Conservation (phyloP, 1,284 basidiomycete species). For the Porodaedalea pini region DNA sequence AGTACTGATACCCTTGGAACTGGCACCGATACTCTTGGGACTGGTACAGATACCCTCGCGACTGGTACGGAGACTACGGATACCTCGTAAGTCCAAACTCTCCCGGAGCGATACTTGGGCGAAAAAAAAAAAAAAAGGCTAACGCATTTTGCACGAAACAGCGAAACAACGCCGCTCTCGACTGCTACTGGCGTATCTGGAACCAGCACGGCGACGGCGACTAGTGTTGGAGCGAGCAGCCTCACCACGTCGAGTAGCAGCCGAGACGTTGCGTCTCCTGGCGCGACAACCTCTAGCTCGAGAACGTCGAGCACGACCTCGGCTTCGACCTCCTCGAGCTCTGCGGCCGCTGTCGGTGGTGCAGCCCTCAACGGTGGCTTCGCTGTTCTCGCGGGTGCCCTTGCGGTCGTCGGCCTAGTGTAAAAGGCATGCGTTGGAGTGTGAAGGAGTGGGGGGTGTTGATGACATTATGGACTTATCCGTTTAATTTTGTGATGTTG, state of each 20-base stretch:
- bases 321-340: neutral
- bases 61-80: neutral
- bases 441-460: neutral
- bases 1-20: no score
- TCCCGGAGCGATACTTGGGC: neutral
- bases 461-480: neutral
- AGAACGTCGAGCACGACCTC: neutral
- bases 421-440: neutral
- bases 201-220: neutral
- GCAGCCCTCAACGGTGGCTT: neutral
- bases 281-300: neutral
- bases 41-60: neutral
- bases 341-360: neutral
- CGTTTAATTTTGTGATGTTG: no score
- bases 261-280: neutral
- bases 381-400: constrained; percentile 5
- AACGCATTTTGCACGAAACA: no score
- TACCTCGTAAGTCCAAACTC: neutral
- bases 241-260: neutral
- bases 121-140: neutral
- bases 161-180: no score
- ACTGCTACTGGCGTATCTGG: neutral
- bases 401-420: constrained; percentile 7
- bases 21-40: neutral
- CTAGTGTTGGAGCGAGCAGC: neutral